These are phyloP conservation scores for Phytophthora uliginosa DNA, from an alignment of 352 stramenopile species.

Conservation along the genomic window DNA sequence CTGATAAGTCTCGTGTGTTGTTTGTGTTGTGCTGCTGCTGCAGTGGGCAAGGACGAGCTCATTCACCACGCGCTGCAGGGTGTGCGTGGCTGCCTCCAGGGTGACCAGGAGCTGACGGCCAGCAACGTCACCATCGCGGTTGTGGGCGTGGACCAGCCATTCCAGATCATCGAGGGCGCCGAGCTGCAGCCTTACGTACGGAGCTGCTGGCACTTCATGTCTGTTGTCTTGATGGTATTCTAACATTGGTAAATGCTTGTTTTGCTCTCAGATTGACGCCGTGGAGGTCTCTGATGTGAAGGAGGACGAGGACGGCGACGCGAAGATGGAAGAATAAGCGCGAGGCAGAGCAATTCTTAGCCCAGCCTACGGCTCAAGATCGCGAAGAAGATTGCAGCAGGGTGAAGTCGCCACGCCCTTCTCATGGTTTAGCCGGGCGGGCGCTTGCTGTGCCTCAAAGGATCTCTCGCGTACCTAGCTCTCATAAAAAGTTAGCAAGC, in stretches of 20 bases:
- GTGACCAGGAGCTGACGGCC: conserved; percentile 96
- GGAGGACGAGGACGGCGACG: conserved; percentile 80
- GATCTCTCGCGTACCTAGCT: conserved; percentile 20
- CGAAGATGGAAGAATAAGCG: conserved; percentile 86
- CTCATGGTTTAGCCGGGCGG: conserved; percentile 8
- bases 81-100: conserved; percentile 96
- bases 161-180: conserved; percentile 95
- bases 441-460: conserved; percentile 12
- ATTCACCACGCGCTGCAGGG: conserved; percentile 99
- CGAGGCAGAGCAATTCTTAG: conserved; percentile 6
- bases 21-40: conserved; percentile 11
- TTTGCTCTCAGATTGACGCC: conserved; percentile 76
- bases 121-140: conserved; percentile 95
- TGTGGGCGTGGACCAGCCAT: conserved; percentile 95
- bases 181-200: conserved; percentile 96
- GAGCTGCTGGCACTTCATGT: not conserved
- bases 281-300: conserved; percentile 89
- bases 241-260: conserved; percentile 9
- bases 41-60: conserved; percentile 95
- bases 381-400: conserved; percentile 9
- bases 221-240: not conserved
- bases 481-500: conserved; percentile 10
- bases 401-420: conserved; percentile 6
- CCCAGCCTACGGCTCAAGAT: conserved; percentile 8
- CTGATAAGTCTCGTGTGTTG: not conserved